Evolutionary conservation across 495 filamentous ascomycete genomes (phyloP).

Genomic region (Penicillium atrosanguineum): DNA sequence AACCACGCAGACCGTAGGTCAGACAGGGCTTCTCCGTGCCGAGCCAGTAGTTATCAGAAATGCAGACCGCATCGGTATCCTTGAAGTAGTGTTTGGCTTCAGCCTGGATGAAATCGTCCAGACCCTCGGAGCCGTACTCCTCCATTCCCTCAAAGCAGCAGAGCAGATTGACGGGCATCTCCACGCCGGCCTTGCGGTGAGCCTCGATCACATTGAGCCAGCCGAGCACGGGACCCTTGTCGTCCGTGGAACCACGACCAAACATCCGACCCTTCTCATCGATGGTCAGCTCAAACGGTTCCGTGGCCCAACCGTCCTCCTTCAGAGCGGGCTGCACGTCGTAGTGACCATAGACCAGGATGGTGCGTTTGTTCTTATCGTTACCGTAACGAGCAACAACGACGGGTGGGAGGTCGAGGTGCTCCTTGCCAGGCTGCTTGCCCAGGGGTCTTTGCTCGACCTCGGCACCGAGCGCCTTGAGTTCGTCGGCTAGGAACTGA

Average conservation of each 20-base stretch:
- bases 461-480: slow-evolving; percentile 76
- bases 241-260: slow-evolving; percentile 92
- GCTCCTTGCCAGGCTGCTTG: slow-evolving; percentile 83
- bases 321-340: slow-evolving; percentile 95
- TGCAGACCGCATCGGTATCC: slow-evolving; percentile 94
- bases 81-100: slow-evolving; percentile 92
- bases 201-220: slow-evolving; percentile 99
- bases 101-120: slow-evolving; percentile 88
- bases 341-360: slow-evolving; percentile 97
- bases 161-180: slow-evolving; percentile 94
- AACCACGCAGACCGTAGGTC: slow-evolving; percentile 95
- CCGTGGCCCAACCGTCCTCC: slow-evolving; percentile 94
- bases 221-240: slow-evolving; percentile 96
- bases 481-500: slow-evolving; percentile 79
- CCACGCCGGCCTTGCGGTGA: slow-evolving; percentile 88
- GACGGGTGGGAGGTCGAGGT: slow-evolving; percentile 89
- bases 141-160: slow-evolving; percentile 99
- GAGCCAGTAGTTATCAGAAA: slow-evolving; percentile 99
- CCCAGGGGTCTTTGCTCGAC: slow-evolving; percentile 83
- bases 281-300: slow-evolving; percentile 88
- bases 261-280: slow-evolving; percentile 92
- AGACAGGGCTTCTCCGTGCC: slow-evolving; percentile 97
- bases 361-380: slow-evolving; percentile 87
- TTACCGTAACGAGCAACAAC: slow-evolving; percentile 88
- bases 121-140: slow-evolving; percentile 94